These are phyloP conservation scores for Vitis cinerea DNA, from an alignment of 164 flowering plant genomes.

Conservation along the genomic window DNA sequence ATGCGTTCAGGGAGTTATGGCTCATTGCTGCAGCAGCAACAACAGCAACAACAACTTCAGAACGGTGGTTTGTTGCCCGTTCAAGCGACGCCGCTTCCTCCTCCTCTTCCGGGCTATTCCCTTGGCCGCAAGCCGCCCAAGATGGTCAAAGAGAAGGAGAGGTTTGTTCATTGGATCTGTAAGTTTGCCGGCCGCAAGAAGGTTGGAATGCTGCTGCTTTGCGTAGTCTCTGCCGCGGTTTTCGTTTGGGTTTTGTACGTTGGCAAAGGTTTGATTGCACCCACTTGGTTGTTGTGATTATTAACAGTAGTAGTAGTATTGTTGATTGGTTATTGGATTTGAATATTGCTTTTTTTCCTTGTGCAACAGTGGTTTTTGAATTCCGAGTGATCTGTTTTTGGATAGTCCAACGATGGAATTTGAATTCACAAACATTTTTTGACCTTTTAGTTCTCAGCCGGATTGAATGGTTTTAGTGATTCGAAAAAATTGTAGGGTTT, in stretches of 20 bases:
- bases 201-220: slow-evolving; percentile 71
- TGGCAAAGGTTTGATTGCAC: slow-evolving; percentile 52
- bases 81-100: slow-evolving; percentile 26
- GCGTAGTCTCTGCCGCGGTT: slow-evolving; percentile 52
- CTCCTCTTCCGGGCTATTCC: background rate
- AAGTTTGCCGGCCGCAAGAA: slow-evolving; percentile 66
- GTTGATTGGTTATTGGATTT: background rate
- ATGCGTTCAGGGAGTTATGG: slow-evolving; percentile 60
- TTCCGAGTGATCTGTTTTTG: too few relatives aligned
- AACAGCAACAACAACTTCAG: slow-evolving; percentile 32
- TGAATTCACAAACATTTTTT: too few relatives aligned
- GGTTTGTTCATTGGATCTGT: slow-evolving; percentile 46
- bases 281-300: background rate
- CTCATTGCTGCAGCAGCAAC: slow-evolving; percentile 46
- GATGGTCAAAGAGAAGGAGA: slow-evolving; percentile 64
- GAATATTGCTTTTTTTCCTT: background rate
- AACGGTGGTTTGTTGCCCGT: slow-evolving; percentile 33
- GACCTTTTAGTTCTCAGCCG: too few relatives aligned
- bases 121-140: slow-evolving; percentile 41
- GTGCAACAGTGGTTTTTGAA: background rate
- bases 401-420: too few relatives aligned
- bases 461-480: background rate
- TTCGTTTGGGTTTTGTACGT: slow-evolving; percentile 57
- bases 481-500: background rate
- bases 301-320: background rate